phyloP scores from a whole-genome alignment of 2,329 filamentous ascomycete genomes.

The Colletotrichum sp. region DNA sequence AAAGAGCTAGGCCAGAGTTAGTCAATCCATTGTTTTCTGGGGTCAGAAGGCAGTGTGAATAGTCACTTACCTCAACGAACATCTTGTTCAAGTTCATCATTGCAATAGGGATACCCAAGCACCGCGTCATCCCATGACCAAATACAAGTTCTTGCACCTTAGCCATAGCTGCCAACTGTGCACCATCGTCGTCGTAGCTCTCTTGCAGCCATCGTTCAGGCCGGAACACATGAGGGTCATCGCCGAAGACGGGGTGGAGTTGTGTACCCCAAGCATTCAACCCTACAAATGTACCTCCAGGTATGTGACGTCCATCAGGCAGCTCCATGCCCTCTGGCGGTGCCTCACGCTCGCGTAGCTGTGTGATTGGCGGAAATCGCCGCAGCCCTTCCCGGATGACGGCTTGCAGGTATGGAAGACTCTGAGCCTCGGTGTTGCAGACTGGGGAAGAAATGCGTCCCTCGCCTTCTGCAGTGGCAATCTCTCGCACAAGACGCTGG shows the following conservation, averaged over 20 bases:
- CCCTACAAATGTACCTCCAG: constrained; percentile 34
- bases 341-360: constrained; percentile 36
- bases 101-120: constrained; percentile 42
- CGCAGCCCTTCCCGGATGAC: constrained; percentile 55
- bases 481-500: background rate
- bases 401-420: constrained; percentile 51
- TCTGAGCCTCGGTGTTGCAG: constrained; percentile 36
- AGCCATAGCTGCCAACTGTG: constrained; percentile 36
- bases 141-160: constrained; percentile 42
- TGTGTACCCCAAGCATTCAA: constrained; percentile 36
- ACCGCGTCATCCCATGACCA: constrained; percentile 42
- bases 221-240: constrained; percentile 6
- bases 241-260: constrained; percentile 1
- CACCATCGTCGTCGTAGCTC: constrained; percentile 26
- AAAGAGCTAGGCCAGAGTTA: background rate
- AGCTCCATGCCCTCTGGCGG: constrained; percentile 39
- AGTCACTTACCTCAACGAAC: constrained; percentile 27
- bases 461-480: constrained; percentile 45
- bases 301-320: constrained; percentile 35
- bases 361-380: constrained; percentile 39
- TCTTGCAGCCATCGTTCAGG: constrained; percentile 16
- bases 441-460: constrained; percentile 44
- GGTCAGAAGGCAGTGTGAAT: too few species aligned
- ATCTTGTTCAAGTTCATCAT: constrained; percentile 38
- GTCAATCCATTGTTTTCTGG: background rate